Evolutionary conservation across 2,329 filamentous ascomycete species (phyloP).

Genomic region (Microcyclospora pomicola): DNA sequence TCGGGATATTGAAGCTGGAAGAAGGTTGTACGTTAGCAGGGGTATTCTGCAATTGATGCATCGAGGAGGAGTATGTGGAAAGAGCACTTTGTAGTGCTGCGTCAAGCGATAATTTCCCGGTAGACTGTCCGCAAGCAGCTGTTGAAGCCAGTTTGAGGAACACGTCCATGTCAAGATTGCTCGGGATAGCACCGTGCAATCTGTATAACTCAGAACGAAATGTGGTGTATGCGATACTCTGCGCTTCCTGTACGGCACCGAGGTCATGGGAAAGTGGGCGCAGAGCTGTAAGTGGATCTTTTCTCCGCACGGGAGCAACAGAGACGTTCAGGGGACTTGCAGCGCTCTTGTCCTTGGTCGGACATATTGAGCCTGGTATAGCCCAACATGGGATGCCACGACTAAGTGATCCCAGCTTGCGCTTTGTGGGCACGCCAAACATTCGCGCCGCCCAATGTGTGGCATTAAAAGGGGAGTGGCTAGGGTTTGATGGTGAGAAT

Average conservation of each 20-base stretch:
- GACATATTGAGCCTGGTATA: slow-evolving; percentile 2
- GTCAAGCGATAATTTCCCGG: slow-evolving; percentile 9
- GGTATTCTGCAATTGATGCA: too few relatives aligned
- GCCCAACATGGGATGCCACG: slow-evolving; percentile 1
- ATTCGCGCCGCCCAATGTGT: slow-evolving; percentile 3
- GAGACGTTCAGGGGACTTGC: too few relatives aligned
- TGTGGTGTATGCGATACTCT: slow-evolving; percentile 5
- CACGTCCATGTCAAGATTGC: slow-evolving; percentile 12
- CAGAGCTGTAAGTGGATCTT: too few relatives aligned
- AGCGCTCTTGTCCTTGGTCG: not conserved
- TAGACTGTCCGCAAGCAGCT: slow-evolving; percentile 7
- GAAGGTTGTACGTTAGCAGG: slow-evolving; percentile 1
- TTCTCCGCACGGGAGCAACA: too few relatives aligned
- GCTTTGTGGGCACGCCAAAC: slow-evolving; percentile 2
- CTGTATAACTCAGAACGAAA: slow-evolving; percentile 9
- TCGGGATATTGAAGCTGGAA: slow-evolving; percentile 17
- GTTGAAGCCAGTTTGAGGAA: slow-evolving; percentile 14
- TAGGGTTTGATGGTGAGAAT: not conserved
- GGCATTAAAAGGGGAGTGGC: not conserved
- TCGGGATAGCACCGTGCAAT: slow-evolving; percentile 5
- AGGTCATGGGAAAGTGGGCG: not conserved
- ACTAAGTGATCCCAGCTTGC: not conserved
- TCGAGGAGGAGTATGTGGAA: too few relatives aligned
- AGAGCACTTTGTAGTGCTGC: too few relatives aligned
- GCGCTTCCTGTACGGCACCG: slow-evolving; percentile 6